Conservation (phyloP, 164 flowering plant genomes). For the Dillenia turbinata region DNA sequence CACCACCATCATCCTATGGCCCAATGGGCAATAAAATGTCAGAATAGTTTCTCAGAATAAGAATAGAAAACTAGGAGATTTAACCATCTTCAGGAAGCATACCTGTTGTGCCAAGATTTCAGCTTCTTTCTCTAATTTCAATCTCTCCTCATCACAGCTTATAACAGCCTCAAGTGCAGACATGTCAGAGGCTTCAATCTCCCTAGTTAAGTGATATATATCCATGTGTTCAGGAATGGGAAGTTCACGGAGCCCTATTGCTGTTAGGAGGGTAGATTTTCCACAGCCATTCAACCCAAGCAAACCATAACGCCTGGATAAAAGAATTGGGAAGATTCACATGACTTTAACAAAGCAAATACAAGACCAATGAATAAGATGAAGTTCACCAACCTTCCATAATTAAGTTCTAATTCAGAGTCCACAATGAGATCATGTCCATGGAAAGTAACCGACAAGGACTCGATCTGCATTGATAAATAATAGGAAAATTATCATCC, state of each 20-base stretch:
- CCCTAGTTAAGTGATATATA: conserved; percentile 76
- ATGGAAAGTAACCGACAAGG: conserved; percentile 89
- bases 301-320: conserved; percentile 83
- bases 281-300: conserved; percentile 98
- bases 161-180: conserved; percentile 89
- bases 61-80: neutral
- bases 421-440: conserved; percentile 97
- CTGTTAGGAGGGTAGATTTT: conserved; percentile 84
- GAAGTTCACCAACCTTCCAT: conserved; percentile 64
- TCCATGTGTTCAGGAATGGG: conserved; percentile 99
- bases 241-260: conserved; percentile 83
- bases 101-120: conserved; percentile 77
- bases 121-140: conserved; percentile 80
- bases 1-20: conserved; percentile 80
- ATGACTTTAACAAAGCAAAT: neutral
- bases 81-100: conserved; percentile 5
- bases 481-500: too few species aligned
- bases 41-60: neutral
- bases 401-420: conserved; percentile 87
- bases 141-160: conserved; percentile 87
- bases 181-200: conserved; percentile 97
- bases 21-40: neutral
- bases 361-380: neutral
- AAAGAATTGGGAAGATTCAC: neutral
- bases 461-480: conserved; percentile 68